Percentiles rank a stretch among this genome's conserved stretches.
These are phyloP conservation scores for Podospora bellae-mahoneyi DNA, from an alignment of 495 filamentous ascomycete genomes.

Conservation along the genomic window DNA sequence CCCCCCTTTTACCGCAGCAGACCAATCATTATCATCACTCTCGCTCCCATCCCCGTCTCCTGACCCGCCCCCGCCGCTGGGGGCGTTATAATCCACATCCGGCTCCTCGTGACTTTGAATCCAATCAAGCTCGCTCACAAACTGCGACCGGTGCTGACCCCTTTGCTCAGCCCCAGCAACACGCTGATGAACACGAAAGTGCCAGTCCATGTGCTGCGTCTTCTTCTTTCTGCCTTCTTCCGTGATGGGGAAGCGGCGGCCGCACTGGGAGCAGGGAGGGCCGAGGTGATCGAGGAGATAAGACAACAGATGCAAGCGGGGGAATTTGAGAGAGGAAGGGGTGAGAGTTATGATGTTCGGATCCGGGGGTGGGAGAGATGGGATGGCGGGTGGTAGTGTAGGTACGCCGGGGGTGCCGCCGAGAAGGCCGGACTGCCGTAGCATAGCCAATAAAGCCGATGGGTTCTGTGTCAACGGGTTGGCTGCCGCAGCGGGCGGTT, in stretches of 20 bases:
- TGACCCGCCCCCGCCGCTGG: slow-evolving; percentile 10
- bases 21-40: not conserved
- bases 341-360: slow-evolving; percentile 27
- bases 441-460: slow-evolving; percentile 40
- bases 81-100: slow-evolving; percentile 54
- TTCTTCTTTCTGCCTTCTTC: slow-evolving; percentile 80
- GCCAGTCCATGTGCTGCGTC: slow-evolving; percentile 94
- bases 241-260: slow-evolving; percentile 73
- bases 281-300: slow-evolving; percentile 74
- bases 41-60: slow-evolving; percentile 16
- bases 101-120: slow-evolving; percentile 73
- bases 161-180: slow-evolving; percentile 76
- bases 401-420: slow-evolving; percentile 26
- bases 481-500: slow-evolving; percentile 29
- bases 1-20: not conserved
- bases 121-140: slow-evolving; percentile 92
- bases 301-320: slow-evolving; percentile 67
- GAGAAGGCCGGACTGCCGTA: slow-evolving; percentile 50
- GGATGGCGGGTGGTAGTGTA: slow-evolving; percentile 40
- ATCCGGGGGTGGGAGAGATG: slow-evolving; percentile 24
- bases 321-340: slow-evolving; percentile 31
- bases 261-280: slow-evolving; percentile 86
- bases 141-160: slow-evolving; percentile 87
- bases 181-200: slow-evolving; percentile 89
- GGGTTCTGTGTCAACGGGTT: slow-evolving; percentile 13